A percentile compares a stretch with the other conserved stretches of the same genome.
These are phyloP conservation scores for Tetracladium setigerum DNA, from an alignment of 495 filamentous ascomycete genomes.

Conservation along the genomic window DNA sequence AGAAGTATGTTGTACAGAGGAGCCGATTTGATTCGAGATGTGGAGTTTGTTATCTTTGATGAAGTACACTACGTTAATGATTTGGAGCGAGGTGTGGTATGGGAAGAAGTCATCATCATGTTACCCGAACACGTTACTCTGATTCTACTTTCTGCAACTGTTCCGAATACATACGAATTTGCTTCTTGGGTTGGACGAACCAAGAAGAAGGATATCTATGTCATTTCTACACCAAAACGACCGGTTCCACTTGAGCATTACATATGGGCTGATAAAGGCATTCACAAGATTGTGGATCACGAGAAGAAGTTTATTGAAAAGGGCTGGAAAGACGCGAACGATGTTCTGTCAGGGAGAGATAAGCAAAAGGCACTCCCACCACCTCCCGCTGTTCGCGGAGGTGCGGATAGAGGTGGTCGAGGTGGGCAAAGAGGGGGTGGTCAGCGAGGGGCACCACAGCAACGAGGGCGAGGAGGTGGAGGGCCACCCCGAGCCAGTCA, in stretches of 20 bases:
- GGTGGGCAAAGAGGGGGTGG: constrained; percentile 38
- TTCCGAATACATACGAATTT: constrained; percentile 96
- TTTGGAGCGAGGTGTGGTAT: constrained; percentile 92
- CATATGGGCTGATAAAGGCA: constrained; percentile 86
- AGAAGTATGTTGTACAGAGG: constrained; percentile 97
- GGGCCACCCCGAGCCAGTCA: constrained; percentile 51
- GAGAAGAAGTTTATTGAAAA: constrained; percentile 84
- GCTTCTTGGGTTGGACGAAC: constrained; percentile 97
- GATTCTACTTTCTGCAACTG: constrained; percentile 91
- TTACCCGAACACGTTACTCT: constrained; percentile 92
- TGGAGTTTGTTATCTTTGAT: constrained; percentile 98
- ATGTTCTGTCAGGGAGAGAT: constrained; percentile 73
- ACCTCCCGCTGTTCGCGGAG: constrained; percentile 34
- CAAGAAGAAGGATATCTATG: constrained; percentile 98
- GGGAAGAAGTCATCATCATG: constrained; percentile 99
- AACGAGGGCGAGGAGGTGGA: constrained; percentile 45
- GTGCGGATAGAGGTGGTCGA: constrained; percentile 25
- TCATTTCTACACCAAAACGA: constrained; percentile 93
- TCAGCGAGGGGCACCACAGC: constrained; percentile 48
- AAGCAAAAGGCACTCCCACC: constrained; percentile 55
- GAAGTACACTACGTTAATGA: constrained; percentile 99
- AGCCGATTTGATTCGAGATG: constrained; percentile 91
- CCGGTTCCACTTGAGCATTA: constrained; percentile 95
- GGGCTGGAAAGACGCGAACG: constrained; percentile 92
- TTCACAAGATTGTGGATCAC: constrained; percentile 88